Conservation (phyloP, 345 rosid species). For the Acer yangbiense region DNA sequence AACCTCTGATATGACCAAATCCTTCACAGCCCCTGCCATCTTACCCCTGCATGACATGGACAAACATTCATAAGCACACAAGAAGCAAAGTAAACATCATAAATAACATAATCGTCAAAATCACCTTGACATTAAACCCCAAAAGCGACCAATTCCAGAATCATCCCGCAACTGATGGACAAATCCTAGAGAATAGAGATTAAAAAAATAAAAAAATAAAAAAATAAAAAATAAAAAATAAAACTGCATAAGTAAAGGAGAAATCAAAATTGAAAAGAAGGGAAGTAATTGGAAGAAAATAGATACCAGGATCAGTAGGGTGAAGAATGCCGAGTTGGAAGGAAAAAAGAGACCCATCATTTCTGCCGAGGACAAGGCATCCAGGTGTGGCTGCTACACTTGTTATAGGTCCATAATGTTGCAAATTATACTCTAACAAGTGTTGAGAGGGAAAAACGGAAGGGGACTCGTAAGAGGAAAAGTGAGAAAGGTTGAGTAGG, state of each 20-base stretch:
- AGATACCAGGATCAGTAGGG: slow-evolving; percentile 60
- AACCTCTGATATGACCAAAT: slow-evolving; percentile 55
- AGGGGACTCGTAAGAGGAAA: slow-evolving; percentile 42
- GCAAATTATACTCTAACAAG: slow-evolving; percentile 49
- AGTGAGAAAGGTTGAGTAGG: slow-evolving; percentile 47
- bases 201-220: background rate
- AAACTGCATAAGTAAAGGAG: slow-evolving; percentile 12
- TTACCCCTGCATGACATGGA: slow-evolving; percentile 57
- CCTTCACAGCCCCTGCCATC: slow-evolving; percentile 61
- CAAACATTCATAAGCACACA: too few species aligned
- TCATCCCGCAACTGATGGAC: slow-evolving; percentile 74
- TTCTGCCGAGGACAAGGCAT: slow-evolving; percentile 60
- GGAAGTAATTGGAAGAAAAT: slow-evolving; percentile 5
- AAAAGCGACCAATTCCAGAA: slow-evolving; percentile 69
- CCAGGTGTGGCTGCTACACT: slow-evolving; percentile 60
- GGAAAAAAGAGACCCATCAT: slow-evolving; percentile 69
- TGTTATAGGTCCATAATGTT: slow-evolving; percentile 44
- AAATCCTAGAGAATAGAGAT: slow-evolving; percentile 44
- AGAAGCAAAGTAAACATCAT: too few species aligned
- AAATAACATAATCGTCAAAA: background rate
- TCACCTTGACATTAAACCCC: slow-evolving; percentile 90
- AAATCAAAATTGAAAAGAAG: slow-evolving; percentile 7
- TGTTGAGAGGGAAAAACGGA: slow-evolving; percentile 52
- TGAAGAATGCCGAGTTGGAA: slow-evolving; percentile 50
- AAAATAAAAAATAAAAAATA: background rate